Evolutionary conservation across 2,329 filamentous ascomycete species (phyloP), one percentile per base, ranked within the genome.

Genomic region (Colletotrichum sp.): DNA sequence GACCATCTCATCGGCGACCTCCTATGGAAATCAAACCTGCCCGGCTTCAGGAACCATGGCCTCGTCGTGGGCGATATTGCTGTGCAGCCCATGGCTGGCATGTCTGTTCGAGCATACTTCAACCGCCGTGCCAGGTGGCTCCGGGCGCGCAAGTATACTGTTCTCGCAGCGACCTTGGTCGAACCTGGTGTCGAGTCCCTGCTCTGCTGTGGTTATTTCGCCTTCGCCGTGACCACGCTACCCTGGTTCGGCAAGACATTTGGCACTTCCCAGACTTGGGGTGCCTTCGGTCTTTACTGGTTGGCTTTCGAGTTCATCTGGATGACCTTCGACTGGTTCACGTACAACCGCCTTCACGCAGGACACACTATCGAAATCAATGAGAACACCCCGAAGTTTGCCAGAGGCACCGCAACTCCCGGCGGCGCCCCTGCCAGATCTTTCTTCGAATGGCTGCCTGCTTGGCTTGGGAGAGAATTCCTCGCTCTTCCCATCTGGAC

Each of bases 1-100:
- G 97, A 99, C 82, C 97, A 99, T 81, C 87, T 98, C 28, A 98
- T 99, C 70, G 96, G 96, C 14, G 97, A 99, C 79, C 86, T 97
- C 1, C 89, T 99, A 6, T 99, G 96, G 96, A 92, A 92, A 71
- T 90, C 91, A n/a, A 81, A 85, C 3, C 84, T 94, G 7, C 89
- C 90, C 0, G 90, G 90, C 3, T 94, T 91, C 85, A 89, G 90
- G 55, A 97, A 97, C 80, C 97, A 99, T 82, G 94, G 92, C 7
- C 89, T 98, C 73, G 92, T 96, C 2, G 94, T 93, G 81, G 95
- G 96, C 6, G 96, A 98, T 81, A 87, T 98, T 4, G 96, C 94
- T 30, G 92, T 98, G 73, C 97, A 99, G 82, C 97, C 97, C 48
- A 94, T 98, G 85, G 92, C 93, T 5, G 91, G 92, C 78, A 97